phyloP scores from a whole-genome alignment of 495 filamentous ascomycete species.

The Aspergillus ostianus region DNA sequence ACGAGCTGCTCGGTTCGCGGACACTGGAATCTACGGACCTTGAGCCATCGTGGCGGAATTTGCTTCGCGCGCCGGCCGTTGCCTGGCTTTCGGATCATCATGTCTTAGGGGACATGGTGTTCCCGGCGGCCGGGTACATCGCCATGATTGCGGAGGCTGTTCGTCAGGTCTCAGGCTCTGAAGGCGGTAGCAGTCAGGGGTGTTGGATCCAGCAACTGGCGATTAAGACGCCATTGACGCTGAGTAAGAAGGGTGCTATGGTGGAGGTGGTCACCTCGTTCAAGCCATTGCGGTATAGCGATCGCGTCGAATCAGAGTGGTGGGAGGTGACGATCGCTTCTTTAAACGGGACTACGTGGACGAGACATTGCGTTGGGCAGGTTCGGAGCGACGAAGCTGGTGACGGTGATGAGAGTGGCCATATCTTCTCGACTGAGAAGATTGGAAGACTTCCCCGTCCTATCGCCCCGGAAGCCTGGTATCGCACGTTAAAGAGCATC shows the following conservation, averaged over 20 bases:
- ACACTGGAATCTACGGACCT: slow-evolving; percentile 36
- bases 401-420: background rate
- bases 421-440: background rate
- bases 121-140: slow-evolving; percentile 49
- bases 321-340: slow-evolving; percentile 44
- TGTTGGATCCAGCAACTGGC: slow-evolving; percentile 26
- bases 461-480: slow-evolving; percentile 28
- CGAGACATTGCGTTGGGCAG: slow-evolving; percentile 39
- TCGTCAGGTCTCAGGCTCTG: slow-evolving; percentile 29
- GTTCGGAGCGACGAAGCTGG: slow-evolving; percentile 5
- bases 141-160: slow-evolving; percentile 48
- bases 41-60: slow-evolving; percentile 52
- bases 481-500: slow-evolving; percentile 26
- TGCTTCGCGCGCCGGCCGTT: slow-evolving; percentile 39
- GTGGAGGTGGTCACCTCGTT: slow-evolving; percentile 33
- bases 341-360: slow-evolving; percentile 33
- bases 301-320: slow-evolving; percentile 33
- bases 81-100: slow-evolving; percentile 51
- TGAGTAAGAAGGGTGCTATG: slow-evolving; percentile 18
- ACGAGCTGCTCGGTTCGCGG: slow-evolving; percentile 46
- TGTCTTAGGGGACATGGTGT: slow-evolving; percentile 36
- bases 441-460: slow-evolving; percentile 6
- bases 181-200: slow-evolving; percentile 18
- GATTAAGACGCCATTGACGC: background rate
- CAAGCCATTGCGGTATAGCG: slow-evolving; percentile 25